Evolutionary conservation across 2,329 filamentous ascomycete species (phyloP), one percentile per base, ranked within the genome.

Genomic region (Elsinoe perseae): DNA sequence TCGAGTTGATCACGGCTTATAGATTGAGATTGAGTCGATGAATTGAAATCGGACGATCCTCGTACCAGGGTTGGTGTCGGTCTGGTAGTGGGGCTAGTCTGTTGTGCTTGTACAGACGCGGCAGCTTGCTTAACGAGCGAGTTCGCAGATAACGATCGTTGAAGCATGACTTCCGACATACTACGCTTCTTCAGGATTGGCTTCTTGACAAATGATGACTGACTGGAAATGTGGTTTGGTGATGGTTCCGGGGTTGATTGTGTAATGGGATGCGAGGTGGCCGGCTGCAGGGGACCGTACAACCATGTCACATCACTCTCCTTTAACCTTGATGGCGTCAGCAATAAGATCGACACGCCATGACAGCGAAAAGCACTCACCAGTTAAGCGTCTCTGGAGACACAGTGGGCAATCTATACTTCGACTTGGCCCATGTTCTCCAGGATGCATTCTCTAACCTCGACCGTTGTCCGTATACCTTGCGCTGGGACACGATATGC

Each of bases 271-370:
- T 77, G 80, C 56, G 77, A 80, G 3, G 77, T 75, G 20, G 85
- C 85, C 1, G 85, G 86, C 69, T 95, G 92, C 50, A 96, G 73
- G 10, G 93, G 93, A 0, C 93, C 93, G 66, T 97, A 98, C 1
- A 98, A 77, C 93, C 92, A 98, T 44, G 92, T 96, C 28, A 96
- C 90, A 70, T 98, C 92, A 69, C 87, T 93, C 65, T 97, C 93
- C 70, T 97, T 98, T 59, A 96, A 78, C 91, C 90, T 95, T 46
- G 32, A 52, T 52, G 53, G 46, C 38, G 62, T 76, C 63, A 76
- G 70, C 56, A 50, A 32, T 18, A 38, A 44, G 25, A 3, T 4
- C 14, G 14, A 42, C 40, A 4, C n/a, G 25, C 25, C 42, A 43
- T 14, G 34, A 55, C 21, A 18, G 16, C 34, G n/a, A 44, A 4